Evolutionary conservation across 2,329 filamentous ascomycete species (phyloP), one percentile per base, ranked within the genome.

Genomic region (Rutstroemia sp.): DNA sequence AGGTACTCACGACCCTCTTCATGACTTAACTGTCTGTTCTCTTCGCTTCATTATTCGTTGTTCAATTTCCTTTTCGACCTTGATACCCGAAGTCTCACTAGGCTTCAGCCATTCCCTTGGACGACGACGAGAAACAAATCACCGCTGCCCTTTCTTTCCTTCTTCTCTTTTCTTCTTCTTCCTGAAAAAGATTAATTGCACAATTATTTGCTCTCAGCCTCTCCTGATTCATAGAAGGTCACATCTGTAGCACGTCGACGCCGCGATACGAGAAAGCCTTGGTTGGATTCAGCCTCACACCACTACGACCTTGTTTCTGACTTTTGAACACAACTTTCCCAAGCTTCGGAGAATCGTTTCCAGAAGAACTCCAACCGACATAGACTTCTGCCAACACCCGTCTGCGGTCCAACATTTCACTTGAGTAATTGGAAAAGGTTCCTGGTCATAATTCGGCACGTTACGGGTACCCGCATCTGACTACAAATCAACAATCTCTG

Each of bases 351-450:
- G 57, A 58, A 57, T 54, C 59, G 58, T 61, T 65, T 66, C 65
- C 65, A 66, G 64, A 65, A 67, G 57, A 53, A 65, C 51, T 62
- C 54, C 59, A 60, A 59, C 55, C 60, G 57, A 63, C 63, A 62
- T 63, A 59, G 63, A 45, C 51, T 48, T 58, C 62, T 63, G 65
- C 58, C 38, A 48, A 50, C 52, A 61, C 56, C 67, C 65, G 63
- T 53, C 57, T 60, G 62, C 64, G 53, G 50, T 54, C 59, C 46
- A 39, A 39, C 21, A 60, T 47, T 44, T 41, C 51, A 12, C 17
- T 17, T 46, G 37, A 45, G 19, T 60, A 21, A 64, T 65, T 67
- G 63, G 65, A 57, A 42, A 27, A 23, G 27, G 52, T 61, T 34
- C 50, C 57, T 62, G 55, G 55, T 60, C 51, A 60, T 58, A 54